Base-by-base conservation (phyloP, 352 stramenopile species). In the Phytophthora tentaculata region DNA sequence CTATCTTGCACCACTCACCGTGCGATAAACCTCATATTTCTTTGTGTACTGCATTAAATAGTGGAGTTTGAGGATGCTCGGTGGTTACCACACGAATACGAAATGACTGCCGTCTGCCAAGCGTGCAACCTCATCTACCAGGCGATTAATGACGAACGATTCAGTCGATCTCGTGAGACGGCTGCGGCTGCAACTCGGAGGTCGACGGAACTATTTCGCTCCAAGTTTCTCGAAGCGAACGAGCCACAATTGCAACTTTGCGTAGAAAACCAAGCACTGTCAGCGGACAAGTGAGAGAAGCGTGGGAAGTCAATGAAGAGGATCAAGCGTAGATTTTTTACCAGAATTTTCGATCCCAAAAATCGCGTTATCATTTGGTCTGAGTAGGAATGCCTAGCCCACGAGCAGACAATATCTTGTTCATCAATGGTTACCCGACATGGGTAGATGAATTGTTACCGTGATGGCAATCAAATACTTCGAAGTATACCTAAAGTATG, bases 81-180 rank as follows among this genome's bases (percentile, higher is more conserved):
- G 47, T 69, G 69, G 54, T 57, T 86, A 20, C 65, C 74, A 2
- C 79, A 81, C 39, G 68, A 81, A 48, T 86, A 86, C 60, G 79
- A 84, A 43, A 83, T 86, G 73, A 66, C 81, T 56, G 24, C 58
- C 2, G 79, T 86, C 6, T 86, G 79, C 53, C 62, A 49, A 29
- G 67, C 76, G 5, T 86, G 79, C 49, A 74, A 86, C 22, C 56
- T 86, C 28, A 79, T 86, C 51, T 86, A 86, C 60, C 79, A 86
- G 63, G 68, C 67, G 48, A 79, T 86, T 52, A 76, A 86, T 50
- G 61, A 64, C n/a, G 73, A 77, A 20, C 62, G 79, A 12, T 83
- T 83, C 49, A 72, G 79, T 20, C 76, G 73, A 47, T 78, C 57
- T 54, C 65, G 74, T 17, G 71, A 78, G 43, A 86, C 67, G 9